Conservation (phyloP, 805 yeast genomes). For the Metschnikowia cubensis region DNA sequence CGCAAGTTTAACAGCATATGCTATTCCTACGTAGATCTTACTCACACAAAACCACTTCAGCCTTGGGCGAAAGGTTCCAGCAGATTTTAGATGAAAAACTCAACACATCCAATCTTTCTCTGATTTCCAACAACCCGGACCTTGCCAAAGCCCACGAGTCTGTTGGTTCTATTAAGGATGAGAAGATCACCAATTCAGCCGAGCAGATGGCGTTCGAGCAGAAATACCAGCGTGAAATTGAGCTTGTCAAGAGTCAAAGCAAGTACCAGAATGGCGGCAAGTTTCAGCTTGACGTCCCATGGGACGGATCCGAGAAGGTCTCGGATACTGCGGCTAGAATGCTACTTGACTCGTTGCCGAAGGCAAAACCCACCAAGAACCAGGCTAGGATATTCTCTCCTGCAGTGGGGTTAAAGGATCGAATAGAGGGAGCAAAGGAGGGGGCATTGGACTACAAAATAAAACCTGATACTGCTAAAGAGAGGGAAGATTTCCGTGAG, state of each 20-base stretch:
- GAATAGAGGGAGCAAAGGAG: slow-evolving; percentile 62
- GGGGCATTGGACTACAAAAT: slow-evolving; percentile 59
- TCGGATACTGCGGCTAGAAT: slow-evolving; percentile 14
- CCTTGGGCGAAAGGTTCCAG: slow-evolving; percentile 29
- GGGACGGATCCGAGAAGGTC: slow-evolving; percentile 15
- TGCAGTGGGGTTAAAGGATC: slow-evolving; percentile 25
- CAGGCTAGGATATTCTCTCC: slow-evolving; percentile 19
- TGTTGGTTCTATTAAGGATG: slow-evolving; percentile 3
- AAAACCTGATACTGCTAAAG: slow-evolving; percentile 30
- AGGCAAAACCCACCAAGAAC: slow-evolving; percentile 8
- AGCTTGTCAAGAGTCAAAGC: slow-evolving; percentile 29
- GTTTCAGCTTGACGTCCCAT: slow-evolving; percentile 8
- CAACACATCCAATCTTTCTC: slow-evolving; percentile 12
- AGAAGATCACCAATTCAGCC: slow-evolving; percentile 5
- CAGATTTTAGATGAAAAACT: slow-evolving; percentile 32
- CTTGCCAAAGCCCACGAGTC: background rate
- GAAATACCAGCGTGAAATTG: slow-evolving; percentile 17
- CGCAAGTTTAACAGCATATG: background rate
- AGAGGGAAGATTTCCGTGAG: slow-evolving; percentile 47
- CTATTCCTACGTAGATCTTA: background rate
- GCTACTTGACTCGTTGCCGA: slow-evolving; percentile 16
- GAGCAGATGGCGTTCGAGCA: slow-evolving; percentile 6
- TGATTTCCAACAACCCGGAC: background rate
- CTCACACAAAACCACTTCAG: slow-evolving; percentile 13
- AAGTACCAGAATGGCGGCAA: slow-evolving; percentile 5